These are phyloP conservation scores for Tylopilus vinaceipallidus DNA, from an alignment of 768 basidiomycete genomes.

Conservation along the genomic window DNA sequence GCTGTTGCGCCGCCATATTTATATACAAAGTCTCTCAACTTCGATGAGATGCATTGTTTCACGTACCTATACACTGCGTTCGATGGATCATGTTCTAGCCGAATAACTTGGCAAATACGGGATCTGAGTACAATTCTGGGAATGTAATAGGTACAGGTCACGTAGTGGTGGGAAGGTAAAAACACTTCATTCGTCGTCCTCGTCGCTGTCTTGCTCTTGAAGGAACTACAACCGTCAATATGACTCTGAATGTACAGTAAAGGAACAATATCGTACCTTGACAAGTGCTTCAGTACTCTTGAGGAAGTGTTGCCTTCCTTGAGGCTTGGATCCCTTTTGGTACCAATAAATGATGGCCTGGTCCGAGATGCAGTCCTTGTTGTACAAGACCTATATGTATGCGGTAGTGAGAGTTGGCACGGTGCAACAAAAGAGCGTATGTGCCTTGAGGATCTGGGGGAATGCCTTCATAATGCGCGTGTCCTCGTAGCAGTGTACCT, in stretches of 20 bases:
- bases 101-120: neutral
- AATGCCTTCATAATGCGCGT: constrained; percentile 94
- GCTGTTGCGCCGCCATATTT: too few species aligned
- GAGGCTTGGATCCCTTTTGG: constrained; percentile 93
- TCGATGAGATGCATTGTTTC: neutral
- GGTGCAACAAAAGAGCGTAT: constrained; percentile 1
- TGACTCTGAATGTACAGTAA: constrained; percentile 6
- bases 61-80: constrained; percentile 3
- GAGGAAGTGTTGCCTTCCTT: constrained; percentile 94
- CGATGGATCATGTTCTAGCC: neutral
- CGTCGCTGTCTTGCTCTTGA: constrained; percentile 79
- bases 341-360: constrained; percentile 98
- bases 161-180: neutral
- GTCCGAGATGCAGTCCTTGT: constrained; percentile 92
- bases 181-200: constrained; percentile 41
- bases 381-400: constrained; percentile 83
- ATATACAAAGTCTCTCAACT: neutral
- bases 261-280: constrained; percentile 51
- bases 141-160: constrained; percentile 18
- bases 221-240: constrained; percentile 71
- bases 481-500: constrained; percentile 96
- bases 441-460: constrained; percentile 88
- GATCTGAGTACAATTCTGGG: constrained; percentile 14
- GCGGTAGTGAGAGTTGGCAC: constrained; percentile 7
- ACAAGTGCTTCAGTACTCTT: constrained; percentile 85